Conservation (phyloP, 331 rosid species). For the Phaseolus coccineus region DNA sequence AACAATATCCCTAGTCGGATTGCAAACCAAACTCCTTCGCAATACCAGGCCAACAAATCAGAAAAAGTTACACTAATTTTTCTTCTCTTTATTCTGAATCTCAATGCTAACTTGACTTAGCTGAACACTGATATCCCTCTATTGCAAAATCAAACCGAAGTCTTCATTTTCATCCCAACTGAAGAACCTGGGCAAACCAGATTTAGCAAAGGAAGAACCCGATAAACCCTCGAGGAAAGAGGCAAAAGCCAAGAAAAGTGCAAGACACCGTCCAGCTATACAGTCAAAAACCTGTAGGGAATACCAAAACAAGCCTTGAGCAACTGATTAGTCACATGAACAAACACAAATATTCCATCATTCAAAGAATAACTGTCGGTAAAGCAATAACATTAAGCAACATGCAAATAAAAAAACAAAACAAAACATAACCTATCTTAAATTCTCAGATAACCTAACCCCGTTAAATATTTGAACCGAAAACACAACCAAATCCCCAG, state of each 20-base stretch:
- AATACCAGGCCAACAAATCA: slow-evolving; percentile 29
- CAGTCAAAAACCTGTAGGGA: slow-evolving; percentile 51
- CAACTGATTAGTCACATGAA: slow-evolving; percentile 42
- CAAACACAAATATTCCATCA: slow-evolving; percentile 36
- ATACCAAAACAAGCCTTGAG: slow-evolving; percentile 51
- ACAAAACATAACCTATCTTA: slow-evolving; percentile 30
- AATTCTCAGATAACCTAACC: slow-evolving; percentile 10
- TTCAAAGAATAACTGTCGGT: slow-evolving; percentile 20
- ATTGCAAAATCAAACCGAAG: slow-evolving; percentile 24
- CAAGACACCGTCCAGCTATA: slow-evolving; percentile 43
- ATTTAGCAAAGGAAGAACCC: slow-evolving; percentile 45
- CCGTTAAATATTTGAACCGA: slow-evolving; percentile 38
- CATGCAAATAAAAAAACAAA: slow-evolving; percentile 25
- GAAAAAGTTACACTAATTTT: not conserved
- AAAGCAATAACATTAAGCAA: slow-evolving; percentile 28
- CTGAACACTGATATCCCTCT: slow-evolving; percentile 15
- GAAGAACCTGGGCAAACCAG: slow-evolving; percentile 44
- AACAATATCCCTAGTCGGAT: slow-evolving; percentile 38
- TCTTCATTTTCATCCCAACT: slow-evolving; percentile 28
- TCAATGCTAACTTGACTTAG: slow-evolving; percentile 30
- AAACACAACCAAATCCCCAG: slow-evolving; percentile 27
- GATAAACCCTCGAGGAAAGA: slow-evolving; percentile 47
- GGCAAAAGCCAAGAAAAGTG: slow-evolving; percentile 43
- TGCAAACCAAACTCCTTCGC: slow-evolving; percentile 35
- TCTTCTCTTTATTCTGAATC: slow-evolving; percentile 29